Evolutionary conservation across 495 filamentous ascomycete genomes (phyloP).

Genomic region (Lasiosphaeriaceae sp.): DNA sequence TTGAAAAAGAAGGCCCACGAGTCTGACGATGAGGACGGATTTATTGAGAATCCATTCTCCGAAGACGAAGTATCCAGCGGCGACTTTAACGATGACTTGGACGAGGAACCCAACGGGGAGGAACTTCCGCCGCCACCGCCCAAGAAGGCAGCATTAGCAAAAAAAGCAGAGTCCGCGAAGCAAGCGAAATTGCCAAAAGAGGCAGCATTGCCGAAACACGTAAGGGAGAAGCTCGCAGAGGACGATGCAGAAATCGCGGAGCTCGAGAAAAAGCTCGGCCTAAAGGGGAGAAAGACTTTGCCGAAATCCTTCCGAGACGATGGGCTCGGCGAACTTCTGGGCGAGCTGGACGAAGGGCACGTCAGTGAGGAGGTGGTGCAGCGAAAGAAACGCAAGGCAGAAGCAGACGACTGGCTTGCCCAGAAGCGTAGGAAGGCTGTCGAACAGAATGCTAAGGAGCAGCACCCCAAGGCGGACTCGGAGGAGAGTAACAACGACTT

Average conservation of each 20-base stretch:
- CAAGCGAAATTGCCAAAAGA: background rate
- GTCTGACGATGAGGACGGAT: too few relatives aligned
- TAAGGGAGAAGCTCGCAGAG: constrained; percentile 60
- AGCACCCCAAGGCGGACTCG: constrained; percentile 12
- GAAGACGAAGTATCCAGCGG: background rate
- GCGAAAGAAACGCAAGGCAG: constrained; percentile 64
- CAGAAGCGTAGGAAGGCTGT: constrained; percentile 44
- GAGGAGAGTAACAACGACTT: constrained; percentile 29
- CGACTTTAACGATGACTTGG: too few relatives aligned
- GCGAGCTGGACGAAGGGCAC: constrained; percentile 45
- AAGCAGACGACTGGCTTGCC: constrained; percentile 50
- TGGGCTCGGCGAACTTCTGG: constrained; percentile 75
- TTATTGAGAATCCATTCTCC: background rate
- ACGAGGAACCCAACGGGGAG: constrained; percentile 17
- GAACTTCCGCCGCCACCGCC: too few relatives aligned
- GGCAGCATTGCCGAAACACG: constrained; percentile 49
- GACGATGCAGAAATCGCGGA: constrained; percentile 88
- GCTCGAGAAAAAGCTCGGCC: constrained; percentile 81
- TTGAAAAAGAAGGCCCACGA: constrained; percentile 13
- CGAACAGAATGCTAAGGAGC: constrained; percentile 18
- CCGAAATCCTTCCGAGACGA: constrained; percentile 79
- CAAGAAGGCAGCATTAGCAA: too few relatives aligned
- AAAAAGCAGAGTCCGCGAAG: too few relatives aligned
- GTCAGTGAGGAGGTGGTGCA: constrained; percentile 51
- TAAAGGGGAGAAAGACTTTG: constrained; percentile 72